phyloP scores from a whole-genome alignment of 495 filamentous ascomycete genomes.

The Penicillium ucsense region DNA sequence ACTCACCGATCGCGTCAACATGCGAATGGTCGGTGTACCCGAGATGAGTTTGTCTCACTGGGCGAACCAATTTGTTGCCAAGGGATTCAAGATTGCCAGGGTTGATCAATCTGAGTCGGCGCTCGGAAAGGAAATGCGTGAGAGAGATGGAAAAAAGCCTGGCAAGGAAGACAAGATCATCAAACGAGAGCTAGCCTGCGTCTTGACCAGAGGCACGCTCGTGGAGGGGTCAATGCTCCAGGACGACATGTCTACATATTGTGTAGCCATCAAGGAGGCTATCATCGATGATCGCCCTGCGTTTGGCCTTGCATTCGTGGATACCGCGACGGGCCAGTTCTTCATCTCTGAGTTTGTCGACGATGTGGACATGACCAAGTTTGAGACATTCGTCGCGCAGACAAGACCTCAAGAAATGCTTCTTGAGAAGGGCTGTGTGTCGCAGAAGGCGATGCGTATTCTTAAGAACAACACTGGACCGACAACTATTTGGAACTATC shows the following conservation, averaged over 20 bases:
- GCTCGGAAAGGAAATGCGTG: constrained; percentile 95
- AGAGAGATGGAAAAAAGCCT: constrained; percentile 54
- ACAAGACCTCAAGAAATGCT: constrained; percentile 82
- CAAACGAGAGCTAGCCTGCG: constrained; percentile 76
- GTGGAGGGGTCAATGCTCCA: constrained; percentile 96
- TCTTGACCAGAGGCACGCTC: constrained; percentile 84
- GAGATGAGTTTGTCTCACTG: constrained; percentile 84
- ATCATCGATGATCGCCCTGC: constrained; percentile 65
- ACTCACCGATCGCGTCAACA: constrained; percentile 95
- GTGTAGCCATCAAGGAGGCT: constrained; percentile 90
- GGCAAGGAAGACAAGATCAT: constrained; percentile 84
- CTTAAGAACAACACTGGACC: constrained; percentile 91
- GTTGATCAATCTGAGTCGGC: constrained; percentile 96
- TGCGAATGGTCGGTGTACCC: constrained; percentile 95
- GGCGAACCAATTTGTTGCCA: constrained; percentile 90
- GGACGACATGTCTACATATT: constrained; percentile 95
- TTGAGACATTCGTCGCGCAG: constrained; percentile 95
- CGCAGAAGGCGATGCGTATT: constrained; percentile 79
- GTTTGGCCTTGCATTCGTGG: constrained; percentile 90
- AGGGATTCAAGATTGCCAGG: constrained; percentile 90
- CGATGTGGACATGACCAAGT: constrained; percentile 90
- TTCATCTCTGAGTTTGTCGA: constrained; percentile 85
- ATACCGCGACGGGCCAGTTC: constrained; percentile 94
- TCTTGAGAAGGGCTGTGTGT: constrained; percentile 79
- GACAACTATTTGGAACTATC: constrained; percentile 89